Conservation (phyloP, 2,329 filamentous ascomycete genomes). For the Graphilbum ipis-grandicollis region DNA sequence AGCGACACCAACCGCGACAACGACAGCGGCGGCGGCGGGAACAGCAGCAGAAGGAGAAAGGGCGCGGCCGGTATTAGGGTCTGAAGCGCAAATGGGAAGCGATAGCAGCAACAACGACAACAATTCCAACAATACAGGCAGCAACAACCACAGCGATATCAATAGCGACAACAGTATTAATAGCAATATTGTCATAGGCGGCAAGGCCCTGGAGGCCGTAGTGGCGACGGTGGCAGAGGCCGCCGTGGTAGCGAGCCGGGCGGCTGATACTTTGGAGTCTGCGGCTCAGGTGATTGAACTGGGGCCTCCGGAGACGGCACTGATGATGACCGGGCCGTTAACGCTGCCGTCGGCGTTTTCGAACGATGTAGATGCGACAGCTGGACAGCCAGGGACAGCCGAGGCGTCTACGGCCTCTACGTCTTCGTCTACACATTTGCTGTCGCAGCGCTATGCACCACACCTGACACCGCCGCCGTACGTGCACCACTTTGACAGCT, state of each 20-base stretch:
- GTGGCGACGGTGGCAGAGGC: background rate
- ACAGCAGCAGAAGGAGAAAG: background rate
- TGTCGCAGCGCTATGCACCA: constrained; percentile 23
- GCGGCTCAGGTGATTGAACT: constrained; percentile 8
- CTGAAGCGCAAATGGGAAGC: too few species aligned
- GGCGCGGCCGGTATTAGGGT: background rate
- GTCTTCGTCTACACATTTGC: background rate
- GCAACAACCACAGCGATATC: background rate
- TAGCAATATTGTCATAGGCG: background rate
- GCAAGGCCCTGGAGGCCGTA: background rate
- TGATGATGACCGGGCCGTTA: background rate
- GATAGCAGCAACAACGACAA: too few species aligned
- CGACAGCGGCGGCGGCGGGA: background rate
- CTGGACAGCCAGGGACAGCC: too few species aligned
- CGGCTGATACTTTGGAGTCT: background rate
- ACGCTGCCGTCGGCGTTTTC: background rate
- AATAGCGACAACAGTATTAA: background rate
- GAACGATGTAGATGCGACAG: too few species aligned
- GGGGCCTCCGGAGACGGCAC: constrained; percentile 6
- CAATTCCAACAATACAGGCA: too few species aligned
- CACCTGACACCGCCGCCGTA: constrained; percentile 62
- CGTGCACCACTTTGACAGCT: constrained; percentile 94
- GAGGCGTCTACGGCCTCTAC: background rate
- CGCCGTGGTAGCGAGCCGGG: background rate
- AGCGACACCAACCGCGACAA: too few species aligned